Base-by-base conservation (phyloP, 2,329 filamentous ascomycete species). In the Taxawa tesnikishii region DNA sequence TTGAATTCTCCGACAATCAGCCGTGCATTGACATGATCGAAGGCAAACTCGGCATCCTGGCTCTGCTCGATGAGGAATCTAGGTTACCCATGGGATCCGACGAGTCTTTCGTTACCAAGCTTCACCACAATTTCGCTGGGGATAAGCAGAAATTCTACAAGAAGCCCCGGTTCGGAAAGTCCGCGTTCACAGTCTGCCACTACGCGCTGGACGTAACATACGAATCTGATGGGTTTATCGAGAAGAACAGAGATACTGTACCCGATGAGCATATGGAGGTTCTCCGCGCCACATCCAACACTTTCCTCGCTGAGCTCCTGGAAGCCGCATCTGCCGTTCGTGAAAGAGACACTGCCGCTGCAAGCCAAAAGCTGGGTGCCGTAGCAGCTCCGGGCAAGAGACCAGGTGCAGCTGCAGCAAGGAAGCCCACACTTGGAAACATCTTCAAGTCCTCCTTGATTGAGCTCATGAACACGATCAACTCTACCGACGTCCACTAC, bases 371-470 rank as follows among this genome's bases (percentile, higher is more conserved):
- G 31, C 74, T 83, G 27, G 54, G 55, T 30, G 49, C 58, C 12
- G 75, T 79, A 37, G 62, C 70, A 34, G 76, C 64, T 13, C 63
- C 75, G 31, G 84, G 84, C 34, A 79, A 87, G 51, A 84, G 87
- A 59, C 84, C 92, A 45, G 84, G 83, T 49, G 84, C 88, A 38
- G 87, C 85, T 45, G 83, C 92, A 42, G 92, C 93, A 62, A 76
- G 88, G 54, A 98, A 98, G 60, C 90, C 90, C 21, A 98, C 90
- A 1, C 74, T 98, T 17, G 90, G 90, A 58, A 90, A 90, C 40
- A 98, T 98, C 45, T 98, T 98, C 77, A 93, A 94, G 54, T 94
- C 87, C 3, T 96, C 90, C 6, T 67, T 98, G 49, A 96, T 98
- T 47, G 90, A 98, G 60, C 73, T 98, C 31, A 98, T 98, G 88